Evolutionary conservation across 257 asterid species (phyloP), one percentile per base, ranked within the genome.

Genomic region (Leonotis leonurus): DNA sequence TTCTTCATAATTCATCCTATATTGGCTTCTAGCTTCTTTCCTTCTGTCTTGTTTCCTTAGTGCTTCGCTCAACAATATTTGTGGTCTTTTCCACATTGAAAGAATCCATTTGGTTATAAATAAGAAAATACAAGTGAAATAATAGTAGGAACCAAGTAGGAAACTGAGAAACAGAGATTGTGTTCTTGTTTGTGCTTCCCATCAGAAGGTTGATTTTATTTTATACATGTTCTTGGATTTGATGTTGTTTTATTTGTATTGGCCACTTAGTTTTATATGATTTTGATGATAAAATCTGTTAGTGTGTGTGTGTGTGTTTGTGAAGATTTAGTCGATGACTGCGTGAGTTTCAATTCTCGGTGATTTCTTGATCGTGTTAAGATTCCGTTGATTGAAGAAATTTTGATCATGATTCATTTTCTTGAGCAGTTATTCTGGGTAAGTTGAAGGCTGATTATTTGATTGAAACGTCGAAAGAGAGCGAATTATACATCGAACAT

Each of bases 401-500:
- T 10, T 16, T 27, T 65, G 52, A 9, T 39, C 12, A 59, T 39
- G 8, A 2, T 36, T 59, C 52, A 41, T 16, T 60, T 29, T 17
- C 45, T 46, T 22, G 50, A 22, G 39, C 43, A 35, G 44, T 35
- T 32, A 8, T 51, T 36, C n/a, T 6, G 4, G 24, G 18, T 2
- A 1, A 39, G 8, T 3, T 21, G 20, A 5, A 41, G 21, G 48
- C 6, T 41, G 46, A 9, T 9, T 35, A 35, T 35, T 40, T 40
- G 46, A 39, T 39, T 12, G 45, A 13, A 18, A 40, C 46, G 46
- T 44, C 17, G 25, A 46, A 49, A 11, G 32, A 45, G 62, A 10
- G 24, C 52, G 66, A 5, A 21, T 29, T 12, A 8, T 3, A 1
- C 12, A n/a, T 39, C 36, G 71, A 83, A 44, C 80, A 57, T 24